Evolutionary conservation across 2,329 filamentous ascomycete genomes (phyloP).

Genomic region (Geosmithia putterillii): DNA sequence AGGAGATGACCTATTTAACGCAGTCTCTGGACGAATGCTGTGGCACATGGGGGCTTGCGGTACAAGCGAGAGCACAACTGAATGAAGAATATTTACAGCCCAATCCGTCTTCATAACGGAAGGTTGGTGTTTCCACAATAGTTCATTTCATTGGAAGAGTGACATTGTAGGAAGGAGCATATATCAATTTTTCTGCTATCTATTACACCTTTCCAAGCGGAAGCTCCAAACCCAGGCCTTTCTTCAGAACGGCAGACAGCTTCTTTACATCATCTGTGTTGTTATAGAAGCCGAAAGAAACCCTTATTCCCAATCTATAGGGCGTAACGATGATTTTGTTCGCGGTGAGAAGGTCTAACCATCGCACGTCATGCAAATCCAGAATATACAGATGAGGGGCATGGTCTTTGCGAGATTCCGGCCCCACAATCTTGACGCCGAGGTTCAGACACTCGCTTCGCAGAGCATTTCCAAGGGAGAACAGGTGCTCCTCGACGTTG

Average conservation of each 20-base stretch:
- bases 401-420: slow-evolving; percentile 6
- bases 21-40: not conserved
- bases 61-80: not conserved
- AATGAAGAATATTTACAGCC: not conserved
- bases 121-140: not conserved
- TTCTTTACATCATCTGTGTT: slow-evolving; percentile 10
- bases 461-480: slow-evolving; percentile 10
- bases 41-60: not conserved
- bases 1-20: not conserved
- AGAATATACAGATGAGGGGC: slow-evolving; percentile 17
- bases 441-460: slow-evolving; percentile 7
- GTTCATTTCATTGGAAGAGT: no score
- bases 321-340: slow-evolving; percentile 7
- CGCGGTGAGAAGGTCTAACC: slow-evolving; percentile 9
- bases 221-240: not conserved
- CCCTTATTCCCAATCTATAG: slow-evolving; percentile 12
- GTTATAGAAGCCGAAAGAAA: slow-evolving; percentile 14
- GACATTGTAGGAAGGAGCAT: no score
- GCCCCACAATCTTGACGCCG: slow-evolving; percentile 10
- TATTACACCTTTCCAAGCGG: no score
- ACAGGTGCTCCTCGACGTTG: slow-evolving; percentile 13
- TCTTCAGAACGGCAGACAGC: slow-evolving; percentile 1
- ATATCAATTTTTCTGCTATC: no score
- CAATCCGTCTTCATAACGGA: not conserved
- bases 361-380: slow-evolving; percentile 8